Percentiles rank a stretch among this genome's conserved stretches.
These are phyloP conservation scores for Phalaenopsis equestris DNA, from an alignment of 106 monocot species.

Conservation along the genomic window DNA sequence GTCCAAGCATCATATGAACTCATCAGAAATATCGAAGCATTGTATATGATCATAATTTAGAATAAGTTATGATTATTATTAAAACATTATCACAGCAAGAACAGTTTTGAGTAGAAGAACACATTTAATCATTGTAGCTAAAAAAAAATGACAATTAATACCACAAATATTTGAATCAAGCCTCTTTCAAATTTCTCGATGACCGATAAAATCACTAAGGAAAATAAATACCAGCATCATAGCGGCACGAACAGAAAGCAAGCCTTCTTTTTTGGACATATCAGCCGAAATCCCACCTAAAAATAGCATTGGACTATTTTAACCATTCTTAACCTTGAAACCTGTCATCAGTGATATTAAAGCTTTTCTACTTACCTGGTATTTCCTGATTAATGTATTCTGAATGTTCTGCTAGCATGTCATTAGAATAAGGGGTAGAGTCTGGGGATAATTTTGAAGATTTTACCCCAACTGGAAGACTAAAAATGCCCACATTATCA, in stretches of 20 bases:
- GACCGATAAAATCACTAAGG: neutral
- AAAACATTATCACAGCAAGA: neutral
- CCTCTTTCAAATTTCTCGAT: neutral
- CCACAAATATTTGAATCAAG: neutral
- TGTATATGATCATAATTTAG: neutral
- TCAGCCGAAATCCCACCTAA: constrained; percentile 31
- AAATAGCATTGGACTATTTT: constrained; percentile 31
- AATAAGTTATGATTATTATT: neutral
- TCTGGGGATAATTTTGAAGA: constrained; percentile 12
- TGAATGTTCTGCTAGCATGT: constrained; percentile 3
- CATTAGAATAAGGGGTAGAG: constrained; percentile 6
- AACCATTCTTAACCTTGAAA: constrained; percentile 25
- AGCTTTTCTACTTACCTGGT: constrained; percentile 9
- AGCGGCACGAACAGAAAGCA: constrained; percentile 67
- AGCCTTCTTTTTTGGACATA: constrained; percentile 37
- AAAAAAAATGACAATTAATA: neutral
- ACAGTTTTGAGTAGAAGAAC: neutral
- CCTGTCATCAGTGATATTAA: constrained; percentile 12
- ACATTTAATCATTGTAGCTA: neutral
- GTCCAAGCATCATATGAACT: neutral
- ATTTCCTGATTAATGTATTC: constrained; percentile 7
- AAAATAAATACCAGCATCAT: constrained; percentile 67
- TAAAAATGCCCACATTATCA: constrained; percentile 30
- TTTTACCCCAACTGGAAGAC: constrained; percentile 72
- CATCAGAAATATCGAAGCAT: neutral